phyloP scores from a whole-genome alignment of 768 basidiomycete species.

The Boletus sensibilis region DNA sequence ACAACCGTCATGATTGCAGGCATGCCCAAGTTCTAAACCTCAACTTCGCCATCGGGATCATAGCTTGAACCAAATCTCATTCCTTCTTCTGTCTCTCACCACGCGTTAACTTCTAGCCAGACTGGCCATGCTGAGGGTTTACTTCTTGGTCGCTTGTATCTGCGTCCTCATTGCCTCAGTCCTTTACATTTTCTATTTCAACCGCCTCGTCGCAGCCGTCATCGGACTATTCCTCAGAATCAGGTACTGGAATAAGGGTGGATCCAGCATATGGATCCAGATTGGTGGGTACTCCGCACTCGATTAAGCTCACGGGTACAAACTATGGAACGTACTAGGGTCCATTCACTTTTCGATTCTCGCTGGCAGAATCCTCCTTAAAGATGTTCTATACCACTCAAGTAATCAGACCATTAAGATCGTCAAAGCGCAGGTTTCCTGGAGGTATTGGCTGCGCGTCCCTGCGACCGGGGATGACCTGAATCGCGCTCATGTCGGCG shows the following conservation, averaged over 20 bases:
- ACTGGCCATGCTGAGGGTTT: conserved; percentile 56
- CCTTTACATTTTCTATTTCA: conserved; percentile 90
- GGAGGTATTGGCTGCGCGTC: conserved; percentile 91
- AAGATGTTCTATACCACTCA: conserved; percentile 86
- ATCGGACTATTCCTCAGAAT: conserved; percentile 67
- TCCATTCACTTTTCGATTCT: conserved; percentile 91
- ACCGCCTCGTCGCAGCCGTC: conserved; percentile 72
- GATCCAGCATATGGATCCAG: conserved; percentile 79
- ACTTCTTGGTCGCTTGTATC: conserved; percentile 64
- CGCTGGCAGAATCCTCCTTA: conserved; percentile 83
- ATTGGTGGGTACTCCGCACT: conserved; percentile 53
- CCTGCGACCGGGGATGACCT: conserved; percentile 77
- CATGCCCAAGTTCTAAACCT: conserved; percentile 7
- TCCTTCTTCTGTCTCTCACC: background rate
- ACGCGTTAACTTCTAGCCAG: background rate
- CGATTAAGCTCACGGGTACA: background rate
- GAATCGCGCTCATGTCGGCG: conserved; percentile 42
- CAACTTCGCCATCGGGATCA: background rate
- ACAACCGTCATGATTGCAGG: background rate
- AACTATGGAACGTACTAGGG: conserved; percentile 43
- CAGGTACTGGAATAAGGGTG: conserved; percentile 74
- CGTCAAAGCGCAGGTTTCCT: conserved; percentile 82
- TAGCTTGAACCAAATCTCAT: background rate
- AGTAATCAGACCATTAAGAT: conserved; percentile 87
- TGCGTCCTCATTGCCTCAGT: conserved; percentile 54